Evolutionary conservation across 192 early-diverging fungal genomes (phyloP).

Genomic region (Linnemannia schmuckeri): DNA sequence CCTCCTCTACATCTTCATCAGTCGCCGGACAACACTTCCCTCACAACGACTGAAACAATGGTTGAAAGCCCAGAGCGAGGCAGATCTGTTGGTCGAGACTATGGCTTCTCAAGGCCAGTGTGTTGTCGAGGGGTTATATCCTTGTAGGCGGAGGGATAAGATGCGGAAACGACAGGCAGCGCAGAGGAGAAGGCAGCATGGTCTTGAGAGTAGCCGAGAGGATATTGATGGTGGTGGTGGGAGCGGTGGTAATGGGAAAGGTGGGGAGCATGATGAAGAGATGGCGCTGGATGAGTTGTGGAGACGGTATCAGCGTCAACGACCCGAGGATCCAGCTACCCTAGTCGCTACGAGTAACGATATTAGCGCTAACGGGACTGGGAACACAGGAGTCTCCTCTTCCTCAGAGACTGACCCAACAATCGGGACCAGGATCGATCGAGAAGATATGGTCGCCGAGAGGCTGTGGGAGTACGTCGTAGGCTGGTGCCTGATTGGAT

Average conservation of each 20-base stretch:
- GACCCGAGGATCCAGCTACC: not conserved
- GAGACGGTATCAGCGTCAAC: conserved; percentile 30
- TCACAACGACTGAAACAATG: conserved; percentile 66
- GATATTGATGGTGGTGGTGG: not conserved
- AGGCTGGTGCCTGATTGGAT: conserved; percentile 39
- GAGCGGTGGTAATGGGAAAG: not conserved
- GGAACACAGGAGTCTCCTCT: not conserved
- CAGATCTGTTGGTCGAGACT: conserved; percentile 70
- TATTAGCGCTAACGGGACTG: not conserved
- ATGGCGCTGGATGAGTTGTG: conserved; percentile 21
- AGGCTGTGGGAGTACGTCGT: conserved; percentile 41
- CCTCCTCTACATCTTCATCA: conserved; percentile 65
- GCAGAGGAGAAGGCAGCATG: conserved; percentile 23
- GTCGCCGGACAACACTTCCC: conserved; percentile 62
- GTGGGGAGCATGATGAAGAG: conserved; percentile 20
- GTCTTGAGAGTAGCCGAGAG: conserved; percentile 38
- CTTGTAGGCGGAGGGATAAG: conserved; percentile 64
- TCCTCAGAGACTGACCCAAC: not conserved
- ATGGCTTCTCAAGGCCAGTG: conserved; percentile 62
- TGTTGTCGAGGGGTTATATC: conserved; percentile 62
- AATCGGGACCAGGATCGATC: not conserved
- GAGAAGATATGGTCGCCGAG: conserved; percentile 14
- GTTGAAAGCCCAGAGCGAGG: conserved; percentile 70
- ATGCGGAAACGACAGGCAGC: conserved; percentile 10
- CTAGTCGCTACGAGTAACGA: not conserved